phyloP scores from a whole-genome alignment of 2,329 filamentous ascomycete species.

The Periconia sp. region DNA sequence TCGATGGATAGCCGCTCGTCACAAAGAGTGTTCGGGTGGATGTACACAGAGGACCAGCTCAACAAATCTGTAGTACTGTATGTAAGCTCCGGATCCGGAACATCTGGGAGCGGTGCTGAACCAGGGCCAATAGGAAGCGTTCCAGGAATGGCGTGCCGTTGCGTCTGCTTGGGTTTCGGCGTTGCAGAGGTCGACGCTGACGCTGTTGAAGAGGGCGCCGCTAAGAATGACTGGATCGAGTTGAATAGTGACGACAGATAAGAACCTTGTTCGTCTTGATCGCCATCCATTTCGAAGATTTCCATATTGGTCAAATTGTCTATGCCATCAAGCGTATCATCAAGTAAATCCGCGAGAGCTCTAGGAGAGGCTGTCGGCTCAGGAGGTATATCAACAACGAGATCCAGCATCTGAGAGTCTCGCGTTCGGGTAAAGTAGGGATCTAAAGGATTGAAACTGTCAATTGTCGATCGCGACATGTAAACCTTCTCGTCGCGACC shows the following conservation, averaged over 20 bases:
- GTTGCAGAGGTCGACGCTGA: slow-evolving; percentile 12
- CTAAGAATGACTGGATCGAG: slow-evolving; percentile 43
- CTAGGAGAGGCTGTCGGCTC: slow-evolving; percentile 20
- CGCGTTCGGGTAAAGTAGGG: slow-evolving; percentile 82
- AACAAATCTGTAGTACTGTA: slow-evolving; percentile 53
- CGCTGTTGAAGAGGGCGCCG: slow-evolving; percentile 23
- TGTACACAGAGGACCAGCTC: slow-evolving; percentile 73
- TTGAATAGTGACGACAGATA: slow-evolving; percentile 44
- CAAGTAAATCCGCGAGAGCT: slow-evolving; percentile 27
- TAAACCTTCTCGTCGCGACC: slow-evolving; percentile 89
- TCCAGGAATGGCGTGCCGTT: slow-evolving; percentile 49
- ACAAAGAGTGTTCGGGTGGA: slow-evolving; percentile 71
- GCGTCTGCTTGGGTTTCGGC: slow-evolving; percentile 14
- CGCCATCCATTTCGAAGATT: slow-evolving; percentile 31
- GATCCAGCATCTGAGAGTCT: slow-evolving; percentile 74
- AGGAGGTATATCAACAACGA: slow-evolving; percentile 66
- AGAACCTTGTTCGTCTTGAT: slow-evolving; percentile 31
- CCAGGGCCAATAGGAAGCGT: slow-evolving; percentile 65
- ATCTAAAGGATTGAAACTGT: slow-evolving; percentile 75
- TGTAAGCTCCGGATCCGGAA: slow-evolving; percentile 48
- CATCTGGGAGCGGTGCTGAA: slow-evolving; percentile 72
- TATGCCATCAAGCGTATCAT: slow-evolving; percentile 27
- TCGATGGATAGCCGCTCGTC: slow-evolving; percentile 59
- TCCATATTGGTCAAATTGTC: slow-evolving; percentile 32
- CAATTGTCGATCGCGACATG: slow-evolving; percentile 72